Base-by-base conservation (phyloP, 352 stramenopile genomes). In the Phytophthora vignae region DNA sequence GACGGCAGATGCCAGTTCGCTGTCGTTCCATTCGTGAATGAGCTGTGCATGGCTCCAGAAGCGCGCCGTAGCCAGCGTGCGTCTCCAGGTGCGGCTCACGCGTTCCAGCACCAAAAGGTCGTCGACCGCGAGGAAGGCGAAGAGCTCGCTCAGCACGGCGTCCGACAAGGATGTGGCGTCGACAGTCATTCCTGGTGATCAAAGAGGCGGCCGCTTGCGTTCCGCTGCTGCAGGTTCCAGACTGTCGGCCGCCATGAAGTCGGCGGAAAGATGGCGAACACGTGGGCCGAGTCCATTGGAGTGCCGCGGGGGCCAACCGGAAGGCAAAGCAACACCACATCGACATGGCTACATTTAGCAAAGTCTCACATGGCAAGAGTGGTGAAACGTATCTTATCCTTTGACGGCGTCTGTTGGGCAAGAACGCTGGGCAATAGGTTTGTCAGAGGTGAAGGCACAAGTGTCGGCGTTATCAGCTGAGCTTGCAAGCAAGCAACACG, bases 31-130 rank as follows among this genome's bases (percentile, higher is more conserved):
- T 29, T 83, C 73, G 40, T 89, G 71, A 1, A 67, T 55, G 29
- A 91, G 46, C 15, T 65, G 22, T 25, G 89, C 66, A 11, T 48
- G 53, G 12, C 56, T 52, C 84, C 82, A 92, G 55, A 73, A 74
- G 10, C 61, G 64, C 12, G 69, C 64, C 10, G 62, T 56, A 19
- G 48, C 63, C 49, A 92, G 63, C 2, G 66, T 72, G 8, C 60
- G 61, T 21, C 64, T 68, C 85, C 85, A 93, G 9, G 55, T 33
- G 7, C 44, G 44, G 49, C 81, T 77, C 21, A 79, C 76, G 14
- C 83, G 55, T 48, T 92, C 85, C n/a, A 91, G 69, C 17, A 68
- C 66, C 21, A 93, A 67, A 52, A 90, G 50, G 40, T 90, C 83
- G 14, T 84, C 71, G n/a, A 83, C 50, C n/a, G 67, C 67, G 40